These are phyloP conservation scores for Calonectria pseudoturangicola DNA, from an alignment of 2,329 filamentous ascomycete species.

Conservation along the genomic window DNA sequence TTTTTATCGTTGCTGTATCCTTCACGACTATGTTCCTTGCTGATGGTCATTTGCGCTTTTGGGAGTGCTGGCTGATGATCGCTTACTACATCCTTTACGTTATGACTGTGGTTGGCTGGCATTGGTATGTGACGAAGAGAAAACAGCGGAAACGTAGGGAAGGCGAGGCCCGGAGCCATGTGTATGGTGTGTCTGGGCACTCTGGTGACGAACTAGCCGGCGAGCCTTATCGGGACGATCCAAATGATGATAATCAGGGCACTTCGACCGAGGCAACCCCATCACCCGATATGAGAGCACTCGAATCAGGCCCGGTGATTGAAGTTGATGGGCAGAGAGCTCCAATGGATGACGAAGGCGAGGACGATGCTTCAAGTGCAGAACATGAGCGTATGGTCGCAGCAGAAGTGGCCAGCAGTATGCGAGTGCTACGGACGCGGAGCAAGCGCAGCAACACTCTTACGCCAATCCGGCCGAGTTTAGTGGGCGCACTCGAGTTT, in stretches of 20 bases:
- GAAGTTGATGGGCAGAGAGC: conserved; percentile 64
- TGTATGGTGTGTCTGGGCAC: conserved; percentile 73
- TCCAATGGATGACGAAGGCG: conserved; percentile 58
- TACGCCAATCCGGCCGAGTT: conserved; percentile 91
- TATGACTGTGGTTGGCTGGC: conserved; percentile 89
- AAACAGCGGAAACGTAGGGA: conserved; percentile 78
- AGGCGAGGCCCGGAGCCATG: conserved; percentile 83
- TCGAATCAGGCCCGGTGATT: conserved; percentile 68
- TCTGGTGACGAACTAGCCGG: conserved; percentile 71
- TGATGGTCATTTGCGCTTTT: conserved; percentile 88
- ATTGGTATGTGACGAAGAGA: conserved; percentile 85
- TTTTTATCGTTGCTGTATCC: conserved; percentile 90
- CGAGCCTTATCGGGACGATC: conserved; percentile 79
- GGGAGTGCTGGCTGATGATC: conserved; percentile 95
- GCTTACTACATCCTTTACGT: conserved; percentile 95
- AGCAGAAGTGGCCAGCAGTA: conserved; percentile 92
- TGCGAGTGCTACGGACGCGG: conserved; percentile 86
- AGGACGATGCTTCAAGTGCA: conserved; percentile 70
- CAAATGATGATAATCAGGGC: conserved; percentile 58
- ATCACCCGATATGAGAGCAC: conserved; percentile 62
- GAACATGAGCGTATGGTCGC: conserved; percentile 78
- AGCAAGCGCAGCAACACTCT: conserved; percentile 82
- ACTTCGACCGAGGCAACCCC: conserved; percentile 41
- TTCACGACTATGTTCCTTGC: conserved; percentile 93
- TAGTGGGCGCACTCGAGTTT: conserved; percentile 96